A percentile compares a stretch with the other conserved stretches of the same genome.
These are phyloP conservation scores for Bipolaris sorokiniana DNA, from an alignment of 2,329 filamentous ascomycete genomes.

Conservation along the genomic window DNA sequence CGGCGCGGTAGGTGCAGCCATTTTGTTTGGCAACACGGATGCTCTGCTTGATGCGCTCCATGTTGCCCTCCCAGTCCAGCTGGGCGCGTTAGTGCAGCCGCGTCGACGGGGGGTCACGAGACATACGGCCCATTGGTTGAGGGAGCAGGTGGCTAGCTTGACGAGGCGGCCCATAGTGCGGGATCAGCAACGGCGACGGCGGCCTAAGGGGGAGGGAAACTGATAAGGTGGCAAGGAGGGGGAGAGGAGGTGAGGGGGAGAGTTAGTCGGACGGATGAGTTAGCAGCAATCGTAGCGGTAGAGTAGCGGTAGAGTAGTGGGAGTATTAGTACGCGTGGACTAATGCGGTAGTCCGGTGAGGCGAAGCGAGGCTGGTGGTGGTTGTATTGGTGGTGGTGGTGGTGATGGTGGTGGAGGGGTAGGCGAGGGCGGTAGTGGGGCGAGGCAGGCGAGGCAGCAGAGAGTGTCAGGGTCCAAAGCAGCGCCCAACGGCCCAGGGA, in stretches of 20 bases:
- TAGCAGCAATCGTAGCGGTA: not conserved
- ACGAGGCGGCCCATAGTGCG: conserved; percentile 26
- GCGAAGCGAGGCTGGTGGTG: not conserved
- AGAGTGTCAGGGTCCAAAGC: not conserved
- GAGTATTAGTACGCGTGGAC: not conserved
- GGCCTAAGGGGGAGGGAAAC: not conserved
- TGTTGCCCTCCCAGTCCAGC: conserved; percentile 60
- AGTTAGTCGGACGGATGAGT: too few species aligned
- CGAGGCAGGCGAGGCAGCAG: not conserved
- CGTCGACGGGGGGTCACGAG: not conserved
- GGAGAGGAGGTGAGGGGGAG: not conserved
- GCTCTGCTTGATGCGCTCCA: conserved; percentile 67
- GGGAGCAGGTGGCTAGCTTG: conserved; percentile 39
- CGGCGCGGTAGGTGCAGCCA: conserved; percentile 4
- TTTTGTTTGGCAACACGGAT: conserved; percentile 47
- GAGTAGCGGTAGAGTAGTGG: not conserved
- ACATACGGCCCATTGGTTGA: conserved; percentile 35
- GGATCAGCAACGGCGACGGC: not conserved
- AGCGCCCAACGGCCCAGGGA: not conserved
- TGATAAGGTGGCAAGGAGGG: not conserved
- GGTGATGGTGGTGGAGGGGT: not conserved
- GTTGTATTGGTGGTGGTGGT: not conserved
- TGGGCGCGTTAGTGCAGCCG: not conserved
- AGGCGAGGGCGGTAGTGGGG: not conserved
- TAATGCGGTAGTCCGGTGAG: too few species aligned